These are phyloP conservation scores for Adansonia grandidieri DNA, from an alignment of 441 rosid genomes.

Conservation along the genomic window DNA sequence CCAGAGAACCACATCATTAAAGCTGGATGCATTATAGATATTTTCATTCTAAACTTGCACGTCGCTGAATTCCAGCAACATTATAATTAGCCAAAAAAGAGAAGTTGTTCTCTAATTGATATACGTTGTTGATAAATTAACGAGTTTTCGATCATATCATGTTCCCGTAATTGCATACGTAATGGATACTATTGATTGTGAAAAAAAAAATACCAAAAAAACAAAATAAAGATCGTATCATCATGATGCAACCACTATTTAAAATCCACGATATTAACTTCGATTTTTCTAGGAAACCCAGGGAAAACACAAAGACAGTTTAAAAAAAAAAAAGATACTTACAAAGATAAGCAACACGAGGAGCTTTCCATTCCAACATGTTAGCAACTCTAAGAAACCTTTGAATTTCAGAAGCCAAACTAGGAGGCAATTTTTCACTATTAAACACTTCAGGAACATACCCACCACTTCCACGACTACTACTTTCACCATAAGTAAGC, in stretches of 20 bases:
- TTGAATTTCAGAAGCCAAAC: constrained; percentile 73
- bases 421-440: constrained; percentile 88
- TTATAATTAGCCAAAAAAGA: not conserved
- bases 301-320: not conserved
- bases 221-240: no score
- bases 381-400: constrained; percentile 91
- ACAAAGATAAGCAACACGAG: constrained; percentile 92
- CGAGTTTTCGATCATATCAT: no score
- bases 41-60: constrained; percentile 14
- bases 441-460: constrained; percentile 69
- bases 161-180: no score
- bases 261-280: not conserved
- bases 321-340: constrained; percentile 20
- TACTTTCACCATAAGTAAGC: constrained; percentile 41
- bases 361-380: constrained; percentile 62
- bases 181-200: no score
- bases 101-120: not conserved
- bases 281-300: not conserved
- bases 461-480: constrained; percentile 25
- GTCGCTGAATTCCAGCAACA: not conserved
- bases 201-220: no score
- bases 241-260: no score
- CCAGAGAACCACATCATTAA: constrained; percentile 26
- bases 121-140: no score
- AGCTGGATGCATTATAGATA: constrained; percentile 14